Base-by-base conservation (phyloP, 2,329 filamentous ascomycete species). In the Chaetomiaceae sp. region DNA sequence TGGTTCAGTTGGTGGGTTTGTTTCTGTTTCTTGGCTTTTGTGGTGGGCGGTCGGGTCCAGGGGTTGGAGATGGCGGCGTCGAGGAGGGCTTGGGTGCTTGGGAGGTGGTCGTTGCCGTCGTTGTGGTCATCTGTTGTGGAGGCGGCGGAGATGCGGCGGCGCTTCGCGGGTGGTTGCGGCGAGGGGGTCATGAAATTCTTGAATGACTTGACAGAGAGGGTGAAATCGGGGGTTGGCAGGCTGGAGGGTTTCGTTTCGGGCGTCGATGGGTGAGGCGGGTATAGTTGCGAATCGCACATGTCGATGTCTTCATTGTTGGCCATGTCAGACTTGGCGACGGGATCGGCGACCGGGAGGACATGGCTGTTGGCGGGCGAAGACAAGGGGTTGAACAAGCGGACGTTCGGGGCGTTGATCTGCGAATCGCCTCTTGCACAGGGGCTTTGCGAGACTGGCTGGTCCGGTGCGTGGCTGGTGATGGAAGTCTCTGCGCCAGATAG, bases 151-250 rank as follows among this genome's bases (percentile, higher is more conserved):
- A 56, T 59, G 51, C 51, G 61, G 44, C 17, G 58, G 34, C 53
- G 60, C 17, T 57, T 59, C n/a, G 59, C 54, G 13, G 55, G 66
- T 35, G 70, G 7, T n/a, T 33, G 66, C 1, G 77, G 73, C 0
- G 76, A 77, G 1, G 74, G 72, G 0, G 74, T 74, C 59, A 76
- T 72, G 59, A 80, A 80, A 1, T 72, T 71, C 1, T 74, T 70
- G 59, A 81, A 80, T 0, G 76, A 71, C 54, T 75, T 77, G 57
- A 78, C 68, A 0, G 72, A 73, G 25, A 78, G 67, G 4, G 71
- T 70, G 13, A 73, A 69, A 44, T 78, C 73, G 5, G 75, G 72
- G 0, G 73, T 75, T 2, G 66, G 65, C 27, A 68, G 58, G 51
- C 63, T 58, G 19, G 65, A 66, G 3, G 54, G 58, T 16, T 55